A percentile compares a stretch with the other conserved stretches of the same genome.
phyloP scores from a whole-genome alignment of 139 green algal species.

The Yamagishiella unicocca region DNA sequence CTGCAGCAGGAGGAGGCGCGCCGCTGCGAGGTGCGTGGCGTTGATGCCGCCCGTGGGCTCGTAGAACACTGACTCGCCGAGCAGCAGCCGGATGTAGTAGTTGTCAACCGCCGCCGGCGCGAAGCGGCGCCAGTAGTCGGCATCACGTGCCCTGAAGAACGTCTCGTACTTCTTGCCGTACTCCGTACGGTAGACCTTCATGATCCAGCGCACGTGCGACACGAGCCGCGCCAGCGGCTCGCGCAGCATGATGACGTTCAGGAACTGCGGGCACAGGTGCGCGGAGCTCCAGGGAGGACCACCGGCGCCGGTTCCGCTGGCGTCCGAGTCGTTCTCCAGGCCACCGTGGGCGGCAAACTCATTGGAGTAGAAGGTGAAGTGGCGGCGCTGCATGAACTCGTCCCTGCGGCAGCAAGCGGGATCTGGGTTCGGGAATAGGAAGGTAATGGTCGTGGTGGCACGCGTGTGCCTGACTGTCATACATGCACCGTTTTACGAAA shows the following conservation, averaged over 20 bases:
- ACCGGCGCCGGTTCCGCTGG: not conserved
- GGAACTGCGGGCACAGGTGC: slow-evolving; percentile 28
- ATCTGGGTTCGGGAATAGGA: not conserved
- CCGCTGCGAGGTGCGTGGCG: slow-evolving; percentile 6
- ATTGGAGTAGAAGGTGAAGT: slow-evolving; percentile 43
- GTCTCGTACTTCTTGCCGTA: slow-evolving; percentile 28
- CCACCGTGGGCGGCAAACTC: slow-evolving; percentile 36
- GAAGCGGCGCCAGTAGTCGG: slow-evolving; percentile 31
- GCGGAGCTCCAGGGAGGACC: not conserved
- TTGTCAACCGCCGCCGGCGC: slow-evolving; percentile 44
- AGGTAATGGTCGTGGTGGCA: too few relatives aligned
- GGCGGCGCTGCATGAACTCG: slow-evolving; percentile 11
- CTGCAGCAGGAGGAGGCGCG: slow-evolving; percentile 36
- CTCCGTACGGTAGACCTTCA: slow-evolving; percentile 45
- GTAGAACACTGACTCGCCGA: slow-evolving; percentile 28
- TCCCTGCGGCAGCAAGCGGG: too few relatives aligned
- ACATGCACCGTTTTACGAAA: not conserved
- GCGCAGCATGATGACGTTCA: slow-evolving; percentile 41
- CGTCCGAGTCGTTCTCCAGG: not conserved
- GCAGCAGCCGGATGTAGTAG: slow-evolving; percentile 40
- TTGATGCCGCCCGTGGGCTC: not conserved
- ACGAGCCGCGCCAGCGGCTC: slow-evolving; percentile 6
- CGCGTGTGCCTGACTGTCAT: too few relatives aligned
- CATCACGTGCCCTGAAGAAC: slow-evolving; percentile 36
- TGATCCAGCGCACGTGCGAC: slow-evolving; percentile 38